Base-by-base conservation (phyloP, 192 early-diverging fungal species). In the Dissophora ornata region DNA sequence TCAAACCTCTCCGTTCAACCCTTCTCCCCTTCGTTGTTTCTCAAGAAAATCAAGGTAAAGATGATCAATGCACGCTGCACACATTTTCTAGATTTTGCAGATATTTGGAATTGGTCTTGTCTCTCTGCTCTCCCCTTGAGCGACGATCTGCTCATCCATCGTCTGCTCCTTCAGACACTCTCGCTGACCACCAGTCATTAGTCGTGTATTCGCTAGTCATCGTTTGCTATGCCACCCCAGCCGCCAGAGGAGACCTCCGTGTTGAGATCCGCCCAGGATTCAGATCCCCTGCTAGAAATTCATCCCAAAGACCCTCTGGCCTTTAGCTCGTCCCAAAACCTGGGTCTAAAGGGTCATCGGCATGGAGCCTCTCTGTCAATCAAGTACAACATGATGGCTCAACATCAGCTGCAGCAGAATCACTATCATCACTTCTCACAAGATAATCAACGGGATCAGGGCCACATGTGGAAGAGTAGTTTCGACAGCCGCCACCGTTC, bases 201-300 rank as follows among this genome's bases (percentile, higher is more conserved):
- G n/a, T n/a, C n/a, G n/a, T 13, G 26, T 47, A 34, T 38, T 32
- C 19, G 40, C 1, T 53, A 15, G 16, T 46, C 48, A 51, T 9
- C 19, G 5, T 25, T 24, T 34, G 44, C 5, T 26, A 71, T 71
- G 69, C 60, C 69, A n/a, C 53, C 69, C 29, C 58, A 63, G 0
- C 69, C 69, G 5, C 60, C 69, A 47, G 60, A 62, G 36, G 60
- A 71, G 34, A 62, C 60, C 18, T 55, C 59, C 13, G 60, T 63
- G 1, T 48, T 62, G 60, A 71, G 45, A 16, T 41, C 59, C 26
- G 45, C 38, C 21, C 69, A 57, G 21, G 54, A 64, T 30, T 11
- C 47, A 29, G 69, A 71, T 10, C 34, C 45, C n/a, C 24, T 34
- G 6, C 36, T 71, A 2, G 48, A 44, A 7, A 24, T 71, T 19